Evolutionary conservation across 352 stramenopile species (phyloP).

Genomic region (Elongisporangium prolatum): DNA sequence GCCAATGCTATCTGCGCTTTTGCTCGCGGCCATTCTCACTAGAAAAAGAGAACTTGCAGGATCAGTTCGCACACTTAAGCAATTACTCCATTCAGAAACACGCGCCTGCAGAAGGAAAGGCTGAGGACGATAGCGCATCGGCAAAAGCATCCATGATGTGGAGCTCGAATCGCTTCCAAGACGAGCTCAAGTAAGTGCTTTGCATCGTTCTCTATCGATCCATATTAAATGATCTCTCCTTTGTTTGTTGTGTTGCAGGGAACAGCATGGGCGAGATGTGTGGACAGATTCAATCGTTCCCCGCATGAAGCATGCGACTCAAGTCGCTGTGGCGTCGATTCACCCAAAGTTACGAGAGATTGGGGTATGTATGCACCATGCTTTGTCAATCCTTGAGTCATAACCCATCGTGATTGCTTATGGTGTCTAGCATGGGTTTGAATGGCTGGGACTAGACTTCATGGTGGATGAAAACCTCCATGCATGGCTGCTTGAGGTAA

Average conservation of each 20-base stretch:
- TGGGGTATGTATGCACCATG: slow-evolving; percentile 53
- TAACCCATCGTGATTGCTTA: no score
- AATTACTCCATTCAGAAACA: slow-evolving; percentile 86
- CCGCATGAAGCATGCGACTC: slow-evolving; percentile 49
- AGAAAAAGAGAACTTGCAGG: slow-evolving; percentile 16
- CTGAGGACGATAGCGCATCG: slow-evolving; percentile 1
- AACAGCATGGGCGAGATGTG: slow-evolving; percentile 30
- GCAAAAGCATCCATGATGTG: slow-evolving; percentile 42
- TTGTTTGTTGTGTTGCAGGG: no score
- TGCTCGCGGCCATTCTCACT: slow-evolving; percentile 54
- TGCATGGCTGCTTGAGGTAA: slow-evolving; percentile 83
- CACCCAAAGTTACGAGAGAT: slow-evolving; percentile 38
- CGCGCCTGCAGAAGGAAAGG: slow-evolving; percentile 3
- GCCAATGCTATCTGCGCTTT: slow-evolving; percentile 74
- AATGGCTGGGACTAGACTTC: slow-evolving; percentile 87
- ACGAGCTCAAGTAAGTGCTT: slow-evolving; percentile 26
- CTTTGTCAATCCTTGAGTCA: not conserved
- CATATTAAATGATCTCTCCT: not conserved
- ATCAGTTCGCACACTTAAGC: slow-evolving; percentile 71
- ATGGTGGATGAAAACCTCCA: slow-evolving; percentile 50
- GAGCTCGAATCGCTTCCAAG: slow-evolving; percentile 35
- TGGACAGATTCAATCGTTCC: slow-evolving; percentile 47
- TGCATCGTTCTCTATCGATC: not conserved
- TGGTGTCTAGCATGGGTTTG: slow-evolving; percentile 51
- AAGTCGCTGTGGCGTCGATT: slow-evolving; percentile 30